A percentile compares a stretch with the other conserved stretches of the same genome.
phyloP scores from a whole-genome alignment of 2,329 filamentous ascomycete genomes.

The Botrytis fabae region DNA sequence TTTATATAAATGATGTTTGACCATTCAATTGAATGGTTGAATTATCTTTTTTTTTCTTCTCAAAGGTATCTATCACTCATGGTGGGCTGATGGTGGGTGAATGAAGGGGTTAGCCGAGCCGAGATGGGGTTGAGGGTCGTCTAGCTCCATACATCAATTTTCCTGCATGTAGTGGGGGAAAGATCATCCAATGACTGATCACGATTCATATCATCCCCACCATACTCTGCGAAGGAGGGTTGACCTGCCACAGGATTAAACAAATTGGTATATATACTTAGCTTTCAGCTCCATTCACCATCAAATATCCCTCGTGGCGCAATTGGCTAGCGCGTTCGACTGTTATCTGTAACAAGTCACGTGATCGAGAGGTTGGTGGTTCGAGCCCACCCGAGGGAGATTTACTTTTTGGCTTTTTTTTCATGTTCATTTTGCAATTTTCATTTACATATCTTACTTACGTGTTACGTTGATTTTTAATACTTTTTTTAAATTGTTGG shows the following conservation, averaged over 20 bases:
- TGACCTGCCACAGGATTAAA: fast-evolving
- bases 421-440: not conserved
- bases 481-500: not conserved
- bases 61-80: not conserved
- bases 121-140: not conserved
- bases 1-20: too few relatives aligned
- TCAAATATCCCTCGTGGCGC: conserved; percentile 16
- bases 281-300: fast-evolving
- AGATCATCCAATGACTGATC: not conserved
- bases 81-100: not conserved
- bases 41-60: not conserved
- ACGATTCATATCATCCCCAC: not conserved
- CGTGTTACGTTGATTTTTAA: not conserved
- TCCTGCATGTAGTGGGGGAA: not conserved
- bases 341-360: not conserved
- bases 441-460: not conserved
- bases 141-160: not conserved
- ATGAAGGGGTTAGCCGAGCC: conserved; percentile 15
- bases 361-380: conserved; percentile 17
- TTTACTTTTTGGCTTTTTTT: fast-evolving
- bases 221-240: fast-evolving
- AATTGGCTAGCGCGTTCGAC: conserved; percentile 23
- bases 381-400: conserved; percentile 2
- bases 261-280: fast-evolving
- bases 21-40: not conserved